These are phyloP conservation scores for Ophiorrhiza pumila DNA, from an alignment of 257 asterid genomes.

Conservation along the genomic window DNA sequence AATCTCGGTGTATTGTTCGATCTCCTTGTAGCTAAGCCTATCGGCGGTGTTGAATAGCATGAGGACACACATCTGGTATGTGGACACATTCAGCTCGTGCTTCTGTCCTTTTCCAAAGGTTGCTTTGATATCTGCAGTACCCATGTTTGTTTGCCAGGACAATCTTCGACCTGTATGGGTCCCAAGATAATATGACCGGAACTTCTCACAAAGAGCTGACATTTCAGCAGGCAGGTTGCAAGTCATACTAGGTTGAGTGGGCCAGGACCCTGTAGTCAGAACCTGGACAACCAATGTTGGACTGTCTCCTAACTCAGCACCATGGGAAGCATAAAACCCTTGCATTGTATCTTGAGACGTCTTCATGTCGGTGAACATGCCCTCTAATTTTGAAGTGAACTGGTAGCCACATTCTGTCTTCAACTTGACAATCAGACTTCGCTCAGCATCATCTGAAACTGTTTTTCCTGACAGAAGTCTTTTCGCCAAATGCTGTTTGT, in stretches of 20 bases:
- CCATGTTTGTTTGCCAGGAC: constrained; percentile 92
- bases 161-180: constrained; percentile 76
- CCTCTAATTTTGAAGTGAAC: constrained; percentile 83
- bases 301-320: constrained; percentile 55
- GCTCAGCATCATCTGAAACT: constrained; percentile 87
- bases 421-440: constrained; percentile 75
- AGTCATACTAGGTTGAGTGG: constrained; percentile 64
- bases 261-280: constrained; percentile 87
- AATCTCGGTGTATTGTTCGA: constrained; percentile 78
- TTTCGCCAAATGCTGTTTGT: constrained; percentile 88
- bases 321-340: constrained; percentile 59
- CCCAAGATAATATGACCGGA: constrained; percentile 78
- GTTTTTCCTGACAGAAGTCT: constrained; percentile 83
- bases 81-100: constrained; percentile 81
- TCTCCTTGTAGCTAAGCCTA: constrained; percentile 59
- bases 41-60: constrained; percentile 75
- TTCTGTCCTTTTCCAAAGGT: constrained; percentile 77
- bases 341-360: constrained; percentile 92
- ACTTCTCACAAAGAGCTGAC: constrained; percentile 67
- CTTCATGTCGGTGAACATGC: constrained; percentile 94
- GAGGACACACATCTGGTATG: constrained; percentile 86
- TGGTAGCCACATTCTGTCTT: constrained; percentile 91
- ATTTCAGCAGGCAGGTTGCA: constrained; percentile 74
- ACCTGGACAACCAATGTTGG: constrained; percentile 80
- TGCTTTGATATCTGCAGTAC: constrained; percentile 79